Base-by-base conservation (phyloP, 768 basidiomycete genomes). In the Lactarius psammicola region DNA sequence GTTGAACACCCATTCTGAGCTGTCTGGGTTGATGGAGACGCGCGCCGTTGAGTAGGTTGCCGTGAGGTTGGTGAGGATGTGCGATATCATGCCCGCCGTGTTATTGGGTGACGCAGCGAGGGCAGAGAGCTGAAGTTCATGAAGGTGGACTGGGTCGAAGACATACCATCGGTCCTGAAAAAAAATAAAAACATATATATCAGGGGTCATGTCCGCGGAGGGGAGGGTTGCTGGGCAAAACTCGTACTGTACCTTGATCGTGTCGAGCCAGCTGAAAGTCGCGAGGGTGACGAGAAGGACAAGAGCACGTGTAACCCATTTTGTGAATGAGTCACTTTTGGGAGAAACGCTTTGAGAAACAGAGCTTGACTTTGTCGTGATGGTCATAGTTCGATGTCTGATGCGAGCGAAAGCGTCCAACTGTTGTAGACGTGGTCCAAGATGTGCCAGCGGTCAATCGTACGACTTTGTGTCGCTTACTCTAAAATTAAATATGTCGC, bases 1-100 rank as follows among this genome's bases (percentile, higher is more conserved):
- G 80, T 87, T 98, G 78, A 96, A 91, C 30, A 97, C 85, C 96
- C 96, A 98, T 72, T 98, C 95, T 42, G 80, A 79, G 26, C 83
- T 74, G 78, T 89, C 72, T n/a, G 77, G 59, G 71, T 83, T 82
- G 58, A 85, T 69, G 74, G 86, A 85, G 68, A 92, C 63, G 23
- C 77, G 78, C 49, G 80, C 79, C 56, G 83, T 72, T 0, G 92
- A 86, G 74, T 95, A 89, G 1, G 85, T 87, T 18, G 78, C 75
- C 8, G 87, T 88, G 68, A 98, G 88, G 75, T 94, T 92, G 31
- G 84, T 73, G 64, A 95, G 79, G 69, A 98, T 94, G 75, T 94
- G 87, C 26, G 83, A 75, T 73, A 97, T 86, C 80, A 98, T 90
- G 36, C 84, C 84, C 15, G 82, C 73, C 1, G 87, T 86, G 75